Base-by-base conservation (phyloP, 352 stramenopile species). In the Pythium diclinum region DNA sequence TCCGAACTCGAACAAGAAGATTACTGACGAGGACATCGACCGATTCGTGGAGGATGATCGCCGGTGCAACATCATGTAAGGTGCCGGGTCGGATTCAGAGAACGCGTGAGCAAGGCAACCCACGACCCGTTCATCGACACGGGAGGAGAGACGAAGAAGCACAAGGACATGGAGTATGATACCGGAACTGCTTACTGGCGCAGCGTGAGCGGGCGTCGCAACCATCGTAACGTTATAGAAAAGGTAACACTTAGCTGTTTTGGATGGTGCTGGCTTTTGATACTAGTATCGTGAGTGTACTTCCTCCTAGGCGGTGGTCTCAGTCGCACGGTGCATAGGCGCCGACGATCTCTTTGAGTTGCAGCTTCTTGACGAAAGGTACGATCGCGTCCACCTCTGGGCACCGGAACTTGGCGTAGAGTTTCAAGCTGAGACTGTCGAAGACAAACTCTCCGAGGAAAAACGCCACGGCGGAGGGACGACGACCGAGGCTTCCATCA, bases 1-100 rank as follows among this genome's bases (percentile, higher is more conserved):
- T 17, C 83, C 83, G 40, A 96, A 93, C 68, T 91, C 88, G 67
- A 89, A 91, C 54, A 74, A 78, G 51, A 85, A 84, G 61, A 94
- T 96, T 68, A 96, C 87, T 5, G 87, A 96, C 40, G 85, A 94
- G 71, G 87, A 96, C 62, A 96, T 96, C 38, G 83, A 96, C 64
- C 84, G 85, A 16, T 91, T 96, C 56, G 87, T 96, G 38, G 87
- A 92, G 34, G 87, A 96, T 69, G 84, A 94, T 46, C 77, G 83
- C 53, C 83, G 85, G 28, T 96, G 87, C 72, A 70, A 38, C 61
- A 81, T 96, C 71, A 96, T 96, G 87, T 96, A 86, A 82, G 55
- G 16, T 2, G n/a, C n/a, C n/a, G n/a, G n/a, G 23, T 19, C 19
- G 30, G 36, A 32, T 28, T 42, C 47, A 47, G 14, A 3, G 33